phyloP scores from a whole-genome alignment of 352 stramenopile genomes.

The Thraustochytrium sp. region DNA sequence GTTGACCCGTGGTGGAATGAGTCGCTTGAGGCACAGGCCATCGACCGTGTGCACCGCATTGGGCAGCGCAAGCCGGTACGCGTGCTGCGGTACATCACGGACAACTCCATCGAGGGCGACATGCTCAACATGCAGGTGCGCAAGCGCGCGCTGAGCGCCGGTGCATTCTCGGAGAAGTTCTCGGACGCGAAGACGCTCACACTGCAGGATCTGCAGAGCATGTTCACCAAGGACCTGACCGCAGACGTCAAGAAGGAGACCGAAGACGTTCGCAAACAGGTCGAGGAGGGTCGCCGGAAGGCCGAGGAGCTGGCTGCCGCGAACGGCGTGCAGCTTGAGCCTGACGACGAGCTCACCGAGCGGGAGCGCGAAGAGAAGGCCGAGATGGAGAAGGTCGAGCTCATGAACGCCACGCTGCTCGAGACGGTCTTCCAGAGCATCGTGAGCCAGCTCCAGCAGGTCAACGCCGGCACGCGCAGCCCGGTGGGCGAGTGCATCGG shows the following conservation, averaged over 20 bases:
- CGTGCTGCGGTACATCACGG: constrained; percentile 78
- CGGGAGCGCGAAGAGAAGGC: neutral
- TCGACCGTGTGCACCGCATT: constrained; percentile 81
- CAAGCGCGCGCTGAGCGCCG: constrained; percentile 66
- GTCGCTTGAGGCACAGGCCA: constrained; percentile 83
- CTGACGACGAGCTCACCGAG: neutral
- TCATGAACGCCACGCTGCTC: neutral
- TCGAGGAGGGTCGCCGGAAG: neutral
- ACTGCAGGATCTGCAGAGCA: constrained; percentile 28
- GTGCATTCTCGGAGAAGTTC: constrained; percentile 18
- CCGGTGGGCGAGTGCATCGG: neutral
- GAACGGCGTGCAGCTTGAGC: neutral
- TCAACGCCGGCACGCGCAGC: neutral
- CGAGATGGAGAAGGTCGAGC: neutral
- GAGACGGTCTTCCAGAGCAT: neutral
- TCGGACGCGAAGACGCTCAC: constrained; percentile 41
- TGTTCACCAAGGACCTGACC: constrained; percentile 40
- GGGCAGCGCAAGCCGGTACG: constrained; percentile 71
- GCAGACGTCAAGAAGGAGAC: neutral
- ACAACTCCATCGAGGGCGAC: constrained; percentile 81
- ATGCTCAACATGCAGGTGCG: constrained; percentile 77
- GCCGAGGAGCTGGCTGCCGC: neutral
- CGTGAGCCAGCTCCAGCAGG: neutral
- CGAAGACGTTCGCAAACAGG: neutral
- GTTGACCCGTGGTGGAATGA: constrained; percentile 89